Evolutionary conservation across 2,329 filamentous ascomycete species (phyloP).

Genomic region (Polytolypa hystricis): DNA sequence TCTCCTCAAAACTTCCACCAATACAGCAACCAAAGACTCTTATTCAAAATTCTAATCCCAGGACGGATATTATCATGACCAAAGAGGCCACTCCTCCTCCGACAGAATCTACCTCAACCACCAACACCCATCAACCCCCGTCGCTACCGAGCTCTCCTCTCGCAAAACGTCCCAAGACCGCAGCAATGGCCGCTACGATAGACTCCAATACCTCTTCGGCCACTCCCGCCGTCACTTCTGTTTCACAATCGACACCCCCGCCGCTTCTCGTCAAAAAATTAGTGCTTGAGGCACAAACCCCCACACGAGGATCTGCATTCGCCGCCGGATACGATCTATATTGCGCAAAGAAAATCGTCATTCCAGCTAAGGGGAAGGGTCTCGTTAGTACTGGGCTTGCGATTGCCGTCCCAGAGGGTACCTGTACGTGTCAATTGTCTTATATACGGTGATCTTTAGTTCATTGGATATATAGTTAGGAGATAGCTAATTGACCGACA

Average conservation of each 20-base stretch:
- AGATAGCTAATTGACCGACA: constrained; percentile 10
- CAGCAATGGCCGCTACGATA: constrained; percentile 18
- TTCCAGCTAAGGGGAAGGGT: constrained; percentile 73
- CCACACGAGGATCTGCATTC: constrained; percentile 78
- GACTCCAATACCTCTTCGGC: constrained; percentile 18
- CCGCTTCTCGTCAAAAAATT: constrained; percentile 81
- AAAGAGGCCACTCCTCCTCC: constrained; percentile 32
- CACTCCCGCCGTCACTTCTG: constrained; percentile 23
- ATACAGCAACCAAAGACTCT: too few relatives aligned
- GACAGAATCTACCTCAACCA: constrained; percentile 15
- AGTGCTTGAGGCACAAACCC: constrained; percentile 63
- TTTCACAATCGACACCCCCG: constrained; percentile 36
- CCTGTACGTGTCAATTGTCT: constrained; percentile 51
- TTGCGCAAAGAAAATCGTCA: constrained; percentile 57
- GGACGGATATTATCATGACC: constrained; percentile 30
- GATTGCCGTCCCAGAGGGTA: constrained; percentile 81
- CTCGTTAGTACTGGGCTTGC: constrained; percentile 84
- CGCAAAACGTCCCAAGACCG: constrained; percentile 63
- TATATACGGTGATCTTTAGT: too few relatives aligned
- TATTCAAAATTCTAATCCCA: not conserved
- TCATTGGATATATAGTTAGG: constrained; percentile 2
- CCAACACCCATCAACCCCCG: constrained; percentile 36
- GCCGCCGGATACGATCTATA: constrained; percentile 94
- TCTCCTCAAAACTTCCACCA: too few relatives aligned
- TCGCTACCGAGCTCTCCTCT: constrained; percentile 61